Base-by-base conservation (phyloP, 164 flowering plant genomes). In the Amborella trichopoda region DNA sequence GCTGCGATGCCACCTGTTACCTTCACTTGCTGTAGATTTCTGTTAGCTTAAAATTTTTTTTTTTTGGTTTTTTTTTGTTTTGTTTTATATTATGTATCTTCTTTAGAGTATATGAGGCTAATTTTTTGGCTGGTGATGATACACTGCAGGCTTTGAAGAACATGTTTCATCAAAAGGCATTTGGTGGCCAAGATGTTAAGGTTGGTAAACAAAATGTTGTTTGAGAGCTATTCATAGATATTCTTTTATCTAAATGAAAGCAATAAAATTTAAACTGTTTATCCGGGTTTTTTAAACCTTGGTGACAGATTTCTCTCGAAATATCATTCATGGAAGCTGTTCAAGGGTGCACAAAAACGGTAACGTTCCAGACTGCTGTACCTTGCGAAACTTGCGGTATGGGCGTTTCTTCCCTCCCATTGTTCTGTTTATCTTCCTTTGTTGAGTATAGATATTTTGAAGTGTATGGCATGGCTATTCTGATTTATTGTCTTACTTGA, bases 321-420 rank as follows among this genome's bases (percentile, higher is more conserved):
- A 54, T 90, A 28, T 83, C 95, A 24, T 90, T 90, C 56, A 90
- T 90, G 97, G 97, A 90, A 76, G 97, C 97, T 67, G 90, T 86
- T 36, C 95, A 81, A 56, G 97, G 97, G 32, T 83, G 95, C 72
- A 44, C 84, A 46, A 90, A 83, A 65, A 83, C 71, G 34, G 68
- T 86, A 33, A 58, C 76, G 27, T 82, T 80, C 60, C 62, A 73
- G 56, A 70, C 99, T 26, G 69, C 68, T 44, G 36, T 84, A 62
- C 68, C 79, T 27, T 91, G 99, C 58, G 73, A 75, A 36, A 52
- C 86, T 62, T 91, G 96, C 66, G 86, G 99, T 91, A 80, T 54
- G n/a, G n/a, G n/a, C 53, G 71, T 30, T 40, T 12, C 23, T 40
- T 39, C 18, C 3, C 11, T 39, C 1, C 28, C 22, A 33, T 14